phyloP scores from a whole-genome alignment of 1,284 basidiomycete genomes.

The Lignosus rhinocerotis region DNA sequence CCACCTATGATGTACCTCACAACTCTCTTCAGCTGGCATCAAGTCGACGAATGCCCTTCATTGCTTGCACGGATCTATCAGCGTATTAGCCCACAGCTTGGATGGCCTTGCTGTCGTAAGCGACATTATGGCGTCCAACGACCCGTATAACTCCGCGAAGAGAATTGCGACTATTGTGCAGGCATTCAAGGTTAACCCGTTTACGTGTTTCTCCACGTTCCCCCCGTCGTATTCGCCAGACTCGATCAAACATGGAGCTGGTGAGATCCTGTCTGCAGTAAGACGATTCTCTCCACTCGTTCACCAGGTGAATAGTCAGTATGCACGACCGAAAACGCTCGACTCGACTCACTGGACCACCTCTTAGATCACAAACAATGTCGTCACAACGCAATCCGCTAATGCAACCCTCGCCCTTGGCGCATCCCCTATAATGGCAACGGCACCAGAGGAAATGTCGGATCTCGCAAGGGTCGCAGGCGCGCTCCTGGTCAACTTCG shows the following conservation, averaged over 20 bases:
- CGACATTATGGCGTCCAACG: constrained; percentile 74
- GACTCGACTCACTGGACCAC: not conserved
- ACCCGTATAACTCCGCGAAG: constrained; percentile 62
- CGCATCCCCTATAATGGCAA: constrained; percentile 94
- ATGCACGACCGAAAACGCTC: not conserved
- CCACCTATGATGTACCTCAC: not conserved
- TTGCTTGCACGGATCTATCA: constrained; percentile 71
- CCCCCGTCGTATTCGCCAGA: constrained; percentile 28
- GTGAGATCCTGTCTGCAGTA: constrained; percentile 51
- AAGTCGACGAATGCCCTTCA: constrained; percentile 75
- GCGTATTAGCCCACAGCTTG: constrained; percentile 53
- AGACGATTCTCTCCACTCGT: constrained; percentile 65
- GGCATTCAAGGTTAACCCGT: constrained; percentile 38
- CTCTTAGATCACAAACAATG: constrained; percentile 84
- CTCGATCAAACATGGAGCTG: constrained; percentile 39
- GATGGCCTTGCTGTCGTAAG: constrained; percentile 92
- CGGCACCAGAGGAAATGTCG: constrained; percentile 78
- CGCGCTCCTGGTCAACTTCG: constrained; percentile 87
- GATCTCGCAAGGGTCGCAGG: constrained; percentile 74
- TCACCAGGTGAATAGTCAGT: constrained; percentile 63
- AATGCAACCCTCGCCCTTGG: constrained; percentile 90
- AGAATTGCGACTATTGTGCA: constrained; percentile 46
- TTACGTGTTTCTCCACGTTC: constrained; percentile 23
- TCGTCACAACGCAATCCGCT: constrained; percentile 89
- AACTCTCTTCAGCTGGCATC: constrained; percentile 66